Base-by-base conservation (phyloP, 2,329 filamentous ascomycete genomes). In the Colletotrichum euphorbiae region DNA sequence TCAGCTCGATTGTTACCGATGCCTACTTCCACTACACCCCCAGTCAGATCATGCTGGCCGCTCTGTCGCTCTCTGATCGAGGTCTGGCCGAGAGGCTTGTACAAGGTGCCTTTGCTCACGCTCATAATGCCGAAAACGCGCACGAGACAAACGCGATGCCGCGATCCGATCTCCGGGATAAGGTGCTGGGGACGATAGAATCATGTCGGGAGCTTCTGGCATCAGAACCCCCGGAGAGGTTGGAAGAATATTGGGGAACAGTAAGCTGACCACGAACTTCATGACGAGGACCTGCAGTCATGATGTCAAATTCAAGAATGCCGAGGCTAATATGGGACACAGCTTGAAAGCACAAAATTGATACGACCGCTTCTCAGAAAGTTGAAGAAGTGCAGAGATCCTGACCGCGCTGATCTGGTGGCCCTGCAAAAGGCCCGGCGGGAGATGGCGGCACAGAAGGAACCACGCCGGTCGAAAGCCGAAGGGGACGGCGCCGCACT, bases 21-120 rank as follows among this genome's bases (percentile, higher is more conserved):
- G 94, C 89, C n/a, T 98, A 98, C 81, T 98, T 98, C 80, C 91
- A 97, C 79, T 98, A 93, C 80, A 95, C 95, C 0, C 96, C 96
- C 0, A 92, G 93, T 24, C 96, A 99, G 78, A 97, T 98, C 77
- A 94, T 94, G 90, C 86, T 98, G 68, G 91, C 93, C 0, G 90
- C 94, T 0, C 80, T 98, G 31, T 84, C 91, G 13, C 85, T 97
- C 58, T 92, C 90, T 0, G 95, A 98, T 76, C 80, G 83, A 45
- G 87, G 85, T 0, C 80, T 96, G 36, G 75, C 85, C 3, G 84
- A 87, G 68, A 77, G 79, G 3, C 71, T 89, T 50, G 74, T 88
- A 12, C 78, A 81, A 1, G 75, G 79, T 6, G 79, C 80, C 2
- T 82, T 71, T 28, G 28, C 40, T 17, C 24, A 17, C 56, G 9